Conservation (phyloP, 441 rosid species). For the Codiaeum variegatum region DNA sequence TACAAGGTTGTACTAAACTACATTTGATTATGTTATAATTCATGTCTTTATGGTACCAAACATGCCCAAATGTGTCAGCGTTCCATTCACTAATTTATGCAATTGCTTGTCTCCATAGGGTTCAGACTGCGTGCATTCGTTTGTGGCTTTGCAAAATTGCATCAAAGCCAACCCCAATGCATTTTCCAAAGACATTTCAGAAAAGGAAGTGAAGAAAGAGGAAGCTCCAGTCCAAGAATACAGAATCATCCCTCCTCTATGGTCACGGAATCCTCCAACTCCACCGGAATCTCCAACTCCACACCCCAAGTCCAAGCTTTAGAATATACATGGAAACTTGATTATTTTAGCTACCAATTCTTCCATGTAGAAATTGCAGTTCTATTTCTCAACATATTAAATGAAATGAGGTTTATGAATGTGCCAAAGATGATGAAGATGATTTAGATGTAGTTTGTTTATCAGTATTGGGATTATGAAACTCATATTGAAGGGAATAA, state of each 20-base stretch:
- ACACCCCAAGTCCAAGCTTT: slow-evolving; percentile 52
- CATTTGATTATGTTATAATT: too few species aligned
- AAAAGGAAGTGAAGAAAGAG: slow-evolving; percentile 40
- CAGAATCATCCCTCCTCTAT: slow-evolving; percentile 62
- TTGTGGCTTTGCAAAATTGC: slow-evolving; percentile 78
- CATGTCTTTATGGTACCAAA: too few species aligned
- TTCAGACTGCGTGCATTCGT: slow-evolving; percentile 76
- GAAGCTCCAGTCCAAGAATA: slow-evolving; percentile 51
- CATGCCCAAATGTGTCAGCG: neutral
- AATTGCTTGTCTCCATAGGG: slow-evolving; percentile 41
- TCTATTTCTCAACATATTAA: neutral
- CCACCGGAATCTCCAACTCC: slow-evolving; percentile 33
- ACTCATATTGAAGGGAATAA: neutral
- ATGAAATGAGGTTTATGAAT: neutral
- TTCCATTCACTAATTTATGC: neutral
- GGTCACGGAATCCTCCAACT: slow-evolving; percentile 55
- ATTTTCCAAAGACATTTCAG: slow-evolving; percentile 52
- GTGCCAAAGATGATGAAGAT: neutral
- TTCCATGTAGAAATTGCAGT: neutral
- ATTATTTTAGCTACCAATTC: neutral
- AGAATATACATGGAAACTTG: slow-evolving; percentile 5
- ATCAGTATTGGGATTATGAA: neutral
- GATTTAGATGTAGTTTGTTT: neutral
- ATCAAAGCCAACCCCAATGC: slow-evolving; percentile 69
- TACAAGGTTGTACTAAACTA: too few species aligned